These are phyloP conservation scores for Sistotremastrum niveocremeum DNA, from an alignment of 768 basidiomycete species.

Conservation along the genomic window DNA sequence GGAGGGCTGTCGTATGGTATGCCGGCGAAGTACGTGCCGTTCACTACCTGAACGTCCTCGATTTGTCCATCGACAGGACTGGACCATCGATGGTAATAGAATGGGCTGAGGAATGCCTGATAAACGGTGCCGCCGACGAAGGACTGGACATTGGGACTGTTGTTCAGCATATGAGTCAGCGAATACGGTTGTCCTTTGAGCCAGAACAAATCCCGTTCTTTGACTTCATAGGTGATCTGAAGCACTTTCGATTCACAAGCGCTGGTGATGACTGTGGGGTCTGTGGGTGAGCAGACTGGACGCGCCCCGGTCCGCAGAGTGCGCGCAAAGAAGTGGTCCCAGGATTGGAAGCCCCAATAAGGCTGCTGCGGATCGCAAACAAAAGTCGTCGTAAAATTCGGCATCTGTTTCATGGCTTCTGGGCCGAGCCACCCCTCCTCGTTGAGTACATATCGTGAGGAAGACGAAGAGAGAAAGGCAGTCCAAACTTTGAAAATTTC, in stretches of 20 bases:
- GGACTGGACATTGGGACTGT: conserved; percentile 23
- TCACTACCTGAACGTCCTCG: conserved; percentile 27
- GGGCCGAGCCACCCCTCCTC: conserved; percentile 33
- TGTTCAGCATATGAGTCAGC: conserved; percentile 37
- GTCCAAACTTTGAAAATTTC: conserved; percentile 38
- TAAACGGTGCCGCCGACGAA: conserved; percentile 39
- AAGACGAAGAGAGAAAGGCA: conserved; percentile 28
- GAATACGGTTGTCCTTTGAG: conserved; percentile 51
- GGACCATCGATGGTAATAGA: conserved; percentile 53
- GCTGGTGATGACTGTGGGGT: conserved; percentile 28
- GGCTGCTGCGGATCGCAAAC: conserved; percentile 24
- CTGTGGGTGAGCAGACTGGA: conserved; percentile 21
- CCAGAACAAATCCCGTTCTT: conserved; percentile 39
- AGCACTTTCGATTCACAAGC: conserved; percentile 43
- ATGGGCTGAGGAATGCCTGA: conserved; percentile 44
- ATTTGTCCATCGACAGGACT: conserved; percentile 37
- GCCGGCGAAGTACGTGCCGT: conserved; percentile 37
- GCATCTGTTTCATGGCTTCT: conserved; percentile 14
- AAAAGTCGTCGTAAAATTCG: conserved; percentile 18
- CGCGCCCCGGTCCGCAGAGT: conserved; percentile 27
- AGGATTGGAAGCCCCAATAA: conserved; percentile 34
- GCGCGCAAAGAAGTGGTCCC: conserved; percentile 46
- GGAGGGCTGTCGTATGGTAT: conserved; percentile 15
- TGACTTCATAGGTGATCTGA: conserved; percentile 25
- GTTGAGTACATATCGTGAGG: conserved; percentile 30